These are phyloP conservation scores for Edaphochlamys debaryana DNA, from an alignment of 139 green algal species.

Conservation along the genomic window DNA sequence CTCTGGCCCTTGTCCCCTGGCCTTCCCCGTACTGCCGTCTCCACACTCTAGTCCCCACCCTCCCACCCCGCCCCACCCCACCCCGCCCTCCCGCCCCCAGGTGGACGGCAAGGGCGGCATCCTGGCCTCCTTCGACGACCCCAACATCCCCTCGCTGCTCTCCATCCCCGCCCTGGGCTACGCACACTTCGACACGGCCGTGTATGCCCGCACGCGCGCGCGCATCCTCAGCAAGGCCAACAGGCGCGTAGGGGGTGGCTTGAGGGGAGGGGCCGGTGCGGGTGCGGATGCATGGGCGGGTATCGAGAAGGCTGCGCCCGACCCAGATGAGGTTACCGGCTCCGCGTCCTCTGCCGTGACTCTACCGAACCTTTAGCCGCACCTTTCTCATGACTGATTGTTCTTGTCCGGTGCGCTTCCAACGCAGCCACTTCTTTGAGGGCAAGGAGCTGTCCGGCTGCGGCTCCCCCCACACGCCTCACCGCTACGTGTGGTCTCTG, in stretches of 20 bases:
- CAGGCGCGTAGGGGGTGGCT: not conserved
- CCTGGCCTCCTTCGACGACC: slow-evolving; percentile 67
- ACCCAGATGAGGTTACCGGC: too few relatives aligned
- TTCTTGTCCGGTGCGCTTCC: too few relatives aligned
- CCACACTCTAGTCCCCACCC: too few relatives aligned
- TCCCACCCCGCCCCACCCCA: too few relatives aligned
- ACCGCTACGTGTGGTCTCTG: slow-evolving; percentile 63
- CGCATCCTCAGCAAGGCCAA: slow-evolving; percentile 25
- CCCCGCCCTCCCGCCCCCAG: slow-evolving; percentile 5
- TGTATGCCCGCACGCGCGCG: not conserved
- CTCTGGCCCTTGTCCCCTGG: too few relatives aligned
- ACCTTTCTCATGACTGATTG: too few relatives aligned
- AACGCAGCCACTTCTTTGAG: slow-evolving; percentile 53
- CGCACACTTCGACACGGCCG: slow-evolving; percentile 40
- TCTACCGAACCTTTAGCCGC: too few relatives aligned
- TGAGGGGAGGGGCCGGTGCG: not conserved
- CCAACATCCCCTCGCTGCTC: slow-evolving; percentile 74
- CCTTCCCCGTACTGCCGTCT: too few relatives aligned
- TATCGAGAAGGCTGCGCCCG: too few relatives aligned
- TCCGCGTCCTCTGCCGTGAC: too few relatives aligned
- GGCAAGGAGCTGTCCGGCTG: slow-evolving; percentile 56
- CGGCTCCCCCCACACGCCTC: slow-evolving; percentile 64
- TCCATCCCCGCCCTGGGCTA: slow-evolving; percentile 73
- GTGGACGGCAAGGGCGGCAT: slow-evolving; percentile 66
- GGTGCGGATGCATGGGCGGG: too few relatives aligned